Base-by-base conservation (phyloP, 1,284 basidiomycete genomes). In the Peniophora sp. region DNA sequence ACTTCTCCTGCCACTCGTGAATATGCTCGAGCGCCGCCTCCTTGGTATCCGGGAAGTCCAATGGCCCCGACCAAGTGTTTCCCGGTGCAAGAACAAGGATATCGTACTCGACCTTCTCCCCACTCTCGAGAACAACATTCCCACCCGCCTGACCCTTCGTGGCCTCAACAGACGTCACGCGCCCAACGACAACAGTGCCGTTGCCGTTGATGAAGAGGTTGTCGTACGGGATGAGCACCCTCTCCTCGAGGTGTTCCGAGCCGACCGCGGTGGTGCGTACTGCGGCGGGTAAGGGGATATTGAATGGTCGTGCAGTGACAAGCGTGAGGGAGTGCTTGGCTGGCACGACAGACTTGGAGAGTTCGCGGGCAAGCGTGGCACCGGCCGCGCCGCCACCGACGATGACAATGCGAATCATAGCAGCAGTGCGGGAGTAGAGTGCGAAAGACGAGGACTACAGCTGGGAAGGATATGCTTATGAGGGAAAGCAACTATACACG, bases 41-140 rank as follows among this genome's bases (percentile, higher is more conserved):
- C 39, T 48, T 38, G 3, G 24, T 23, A 16, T 70, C 61, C 0
- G 78, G 78, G 52, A 83, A 68, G 20, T 64, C 60, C 36, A 78
- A 49, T 1, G 75, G 70, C 1, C 73, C 75, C 16, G 69, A 64
- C 79, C 79, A 84, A 3, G 61, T 61, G 25, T 70, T 70, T 1
- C 82, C 84, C 3, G 81, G 72, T 0, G 81, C 74, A 22, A 86
- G 60, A 17, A 84, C 67, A 43, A 85, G 75, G 19, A 73, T 62
- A n/a, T 70, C 69, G 56, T 79, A 85, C 14, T 64, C 56, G 14
- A 83, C 55, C 20, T 58, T 61, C 57, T 81, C 74, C 9, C 78
- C 81, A 51, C 63, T 65, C 46, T 69, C 67, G 19, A 83, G 66
- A 1, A 70, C 59, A 10, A 84, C 65, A 20, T 62, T 54, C 0